Base-by-base conservation (phyloP, 441 rosid genomes). In the Croton laevigatus region DNA sequence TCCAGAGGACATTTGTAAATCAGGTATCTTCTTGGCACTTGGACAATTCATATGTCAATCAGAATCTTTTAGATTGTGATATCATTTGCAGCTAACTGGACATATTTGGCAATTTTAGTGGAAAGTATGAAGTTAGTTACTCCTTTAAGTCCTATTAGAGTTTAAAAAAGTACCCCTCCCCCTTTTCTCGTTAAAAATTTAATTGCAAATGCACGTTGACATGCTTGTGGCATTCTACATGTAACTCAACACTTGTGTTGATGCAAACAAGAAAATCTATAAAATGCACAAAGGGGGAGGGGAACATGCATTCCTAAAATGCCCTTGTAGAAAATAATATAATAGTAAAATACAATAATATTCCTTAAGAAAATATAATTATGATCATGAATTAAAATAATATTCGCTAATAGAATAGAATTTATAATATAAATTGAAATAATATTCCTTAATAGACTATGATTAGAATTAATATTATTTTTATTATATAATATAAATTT, bases 1-100 rank as follows among this genome's bases (percentile, higher is more conserved):
- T 91, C 74, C 98, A 93, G 64, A 84, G 98, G 66, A 93, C 96
- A 69, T 93, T 93, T 87, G 97, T 89, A 75, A 88, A 84, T 79
- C 98, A 93, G 98, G 98, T 91, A 83, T 65, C 23, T 58, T 60
- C 66, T 59, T 59, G 51, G 42, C 59, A n/a, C 63, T 54, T 70
- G 54, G n/a, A 6, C 42, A 69, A 34, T 20, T 72, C 36, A 53
- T 69, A 38, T 42, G 70, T 75, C 17, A 13, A 46, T 57, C 5
- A 7, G 20, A 27, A 14, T 59, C 54, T 66, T 44, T 62, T 20
- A 49, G 42, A 19, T 36, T 68, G 48, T 62, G 19, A 62, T 32
- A 45, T 42, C 10, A 57, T 69, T 69, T 49, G 34, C 32, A 54
- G 59, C 20, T 66, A 36, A 3, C 7, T 4, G 8, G 62, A 6